phyloP scores from a whole-genome alignment of 768 basidiomycete genomes.

The Nidularia pulvinata region DNA sequence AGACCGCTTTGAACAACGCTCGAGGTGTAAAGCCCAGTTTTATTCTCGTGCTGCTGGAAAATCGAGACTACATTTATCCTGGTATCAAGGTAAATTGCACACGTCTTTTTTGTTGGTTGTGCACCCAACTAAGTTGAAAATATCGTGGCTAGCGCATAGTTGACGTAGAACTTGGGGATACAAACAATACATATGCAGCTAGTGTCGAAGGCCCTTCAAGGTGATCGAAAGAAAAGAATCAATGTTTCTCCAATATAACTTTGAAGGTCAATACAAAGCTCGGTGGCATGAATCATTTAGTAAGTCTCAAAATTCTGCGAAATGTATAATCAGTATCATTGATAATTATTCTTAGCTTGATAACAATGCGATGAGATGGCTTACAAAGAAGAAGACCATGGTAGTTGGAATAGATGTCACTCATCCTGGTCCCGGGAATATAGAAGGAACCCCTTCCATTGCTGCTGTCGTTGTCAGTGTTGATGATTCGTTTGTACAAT shows the following conservation, averaged over 20 bases:
- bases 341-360: conserved; percentile 39
- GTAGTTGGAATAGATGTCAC: conserved; percentile 86
- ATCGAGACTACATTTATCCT: conserved; percentile 73
- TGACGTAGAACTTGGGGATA: conserved; percentile 74
- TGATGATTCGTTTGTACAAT: conserved; percentile 71
- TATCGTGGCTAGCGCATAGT: conserved; percentile 48
- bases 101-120: not conserved
- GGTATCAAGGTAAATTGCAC: conserved; percentile 57
- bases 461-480: conserved; percentile 82
- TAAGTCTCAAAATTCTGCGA: conserved; percentile 12
- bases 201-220: conserved; percentile 47
- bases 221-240: conserved; percentile 59
- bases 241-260: conserved; percentile 83
- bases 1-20: conserved; percentile 10
- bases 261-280: conserved; percentile 85
- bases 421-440: conserved; percentile 69
- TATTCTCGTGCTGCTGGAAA: conserved; percentile 69
- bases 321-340: not conserved
- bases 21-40: conserved; percentile 48
- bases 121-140: not conserved
- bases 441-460: conserved; percentile 76
- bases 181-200: conserved; percentile 74
- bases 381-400: conserved; percentile 72
- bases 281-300: conserved; percentile 75
- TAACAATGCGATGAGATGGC: conserved; percentile 55